Conservation (phyloP, 2,329 filamentous ascomycete species). For the Epichloe gansuensis region DNA sequence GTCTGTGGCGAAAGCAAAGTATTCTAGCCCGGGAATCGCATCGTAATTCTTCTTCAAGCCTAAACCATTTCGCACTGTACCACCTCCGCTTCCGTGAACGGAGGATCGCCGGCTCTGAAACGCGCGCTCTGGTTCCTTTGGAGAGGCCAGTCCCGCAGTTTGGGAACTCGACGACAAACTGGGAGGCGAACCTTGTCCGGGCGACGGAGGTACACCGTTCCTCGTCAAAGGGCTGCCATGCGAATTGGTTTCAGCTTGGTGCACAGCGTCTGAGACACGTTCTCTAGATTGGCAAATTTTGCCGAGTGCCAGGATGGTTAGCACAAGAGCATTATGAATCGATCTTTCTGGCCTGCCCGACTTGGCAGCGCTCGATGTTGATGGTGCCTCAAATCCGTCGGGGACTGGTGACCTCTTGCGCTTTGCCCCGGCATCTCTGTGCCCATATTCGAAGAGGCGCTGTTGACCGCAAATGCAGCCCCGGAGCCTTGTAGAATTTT, state of each 20-base stretch:
- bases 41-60: constrained; percentile 55
- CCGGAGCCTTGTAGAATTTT: constrained; percentile 15
- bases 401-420: constrained; percentile 42
- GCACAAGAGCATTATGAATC: constrained; percentile 68
- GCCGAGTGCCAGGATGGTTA: constrained; percentile 75
- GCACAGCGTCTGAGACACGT: constrained; percentile 45
- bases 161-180: constrained; percentile 32
- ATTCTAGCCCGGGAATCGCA: constrained; percentile 76
- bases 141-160: constrained; percentile 38
- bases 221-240: constrained; percentile 28
- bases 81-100: constrained; percentile 26
- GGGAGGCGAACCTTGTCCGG: constrained; percentile 43
- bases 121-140: constrained; percentile 36
- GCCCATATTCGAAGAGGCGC: constrained; percentile 13
- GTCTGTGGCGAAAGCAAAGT: constrained; percentile 76
- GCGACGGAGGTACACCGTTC: constrained; percentile 40
- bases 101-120: constrained; percentile 39
- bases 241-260: constrained; percentile 18
- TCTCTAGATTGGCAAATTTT: constrained; percentile 57
- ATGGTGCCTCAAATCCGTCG: constrained; percentile 20
- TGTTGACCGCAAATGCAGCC: constrained; percentile 21
- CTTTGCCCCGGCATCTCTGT: constrained; percentile 28
- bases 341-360: constrained; percentile 47
- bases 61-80: constrained; percentile 15
- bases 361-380: constrained; percentile 23